Conservation (phyloP, 495 filamentous ascomycete genomes). For the Podospora tetraspora region DNA sequence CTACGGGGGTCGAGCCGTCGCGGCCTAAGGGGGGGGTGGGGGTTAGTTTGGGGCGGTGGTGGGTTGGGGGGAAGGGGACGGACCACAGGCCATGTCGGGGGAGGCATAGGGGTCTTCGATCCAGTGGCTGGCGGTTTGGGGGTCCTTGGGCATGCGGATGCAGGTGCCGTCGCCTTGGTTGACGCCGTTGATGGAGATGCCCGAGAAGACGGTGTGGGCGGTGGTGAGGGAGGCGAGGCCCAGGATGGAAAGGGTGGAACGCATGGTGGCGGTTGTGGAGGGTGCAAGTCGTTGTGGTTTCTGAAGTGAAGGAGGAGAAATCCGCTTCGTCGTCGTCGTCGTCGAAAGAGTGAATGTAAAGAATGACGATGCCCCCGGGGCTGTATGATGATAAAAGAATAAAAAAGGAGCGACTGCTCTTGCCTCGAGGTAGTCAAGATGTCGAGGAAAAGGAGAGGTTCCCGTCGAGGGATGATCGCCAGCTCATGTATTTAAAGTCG, state of each 20-base stretch:
- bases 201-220: constrained; percentile 65
- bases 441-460: not conserved
- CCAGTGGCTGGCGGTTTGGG: constrained; percentile 47
- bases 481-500: not conserved
- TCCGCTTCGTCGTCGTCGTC: not conserved
- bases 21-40: constrained; percentile 37
- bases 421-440: not conserved
- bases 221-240: constrained; percentile 28
- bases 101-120: constrained; percentile 44
- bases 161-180: constrained; percentile 65
- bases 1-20: constrained; percentile 51
- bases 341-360: not conserved
- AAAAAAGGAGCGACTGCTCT: not conserved
- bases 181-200: constrained; percentile 58
- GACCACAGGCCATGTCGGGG: constrained; percentile 68
- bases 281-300: not conserved
- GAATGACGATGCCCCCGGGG: not conserved
- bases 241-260: constrained; percentile 19
- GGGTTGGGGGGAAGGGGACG: constrained; percentile 13
- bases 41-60: constrained; percentile 2
- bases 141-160: constrained; percentile 57
- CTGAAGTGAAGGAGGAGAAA: not conserved
- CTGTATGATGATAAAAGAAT: not conserved
- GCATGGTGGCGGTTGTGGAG: constrained; percentile 26
- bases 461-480: not conserved